Evolutionary conservation across 768 basidiomycete species (phyloP).

Genomic region (Psilocybe cubensis): DNA sequence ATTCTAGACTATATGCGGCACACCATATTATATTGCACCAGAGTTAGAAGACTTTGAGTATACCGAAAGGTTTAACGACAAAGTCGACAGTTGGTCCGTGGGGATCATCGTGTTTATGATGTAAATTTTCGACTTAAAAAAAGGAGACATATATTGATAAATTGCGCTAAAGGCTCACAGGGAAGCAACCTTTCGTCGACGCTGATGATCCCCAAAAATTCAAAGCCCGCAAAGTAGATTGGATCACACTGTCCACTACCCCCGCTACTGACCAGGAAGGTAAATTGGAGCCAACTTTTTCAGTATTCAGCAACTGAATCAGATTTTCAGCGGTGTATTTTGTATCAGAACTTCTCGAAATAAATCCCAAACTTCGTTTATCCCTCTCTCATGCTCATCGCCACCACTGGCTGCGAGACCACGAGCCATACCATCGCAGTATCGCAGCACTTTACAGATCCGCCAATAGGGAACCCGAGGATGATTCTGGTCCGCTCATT

Average conservation of each 20-base stretch:
- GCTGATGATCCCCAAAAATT: not conserved
- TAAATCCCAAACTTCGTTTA: not conserved
- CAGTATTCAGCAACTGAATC: not conserved
- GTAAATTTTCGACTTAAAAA: not conserved
- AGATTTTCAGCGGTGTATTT: not conserved
- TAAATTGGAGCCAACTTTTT: not conserved
- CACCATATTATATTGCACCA: not conserved
- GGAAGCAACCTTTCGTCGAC: not conserved
- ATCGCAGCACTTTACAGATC: not conserved
- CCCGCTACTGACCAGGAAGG: not conserved
- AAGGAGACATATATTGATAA: not conserved
- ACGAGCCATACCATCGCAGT: not conserved
- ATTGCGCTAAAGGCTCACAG: not conserved
- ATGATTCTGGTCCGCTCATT: too few species aligned
- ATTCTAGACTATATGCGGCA: not conserved
- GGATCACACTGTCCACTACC: not conserved
- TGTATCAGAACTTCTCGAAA: not conserved
- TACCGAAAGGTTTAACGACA: not conserved
- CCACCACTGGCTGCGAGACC: not conserved
- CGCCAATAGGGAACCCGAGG: too few species aligned
- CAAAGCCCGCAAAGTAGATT: not conserved
- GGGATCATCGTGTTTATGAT: not conserved
- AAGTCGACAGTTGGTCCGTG: constrained; percentile 2
- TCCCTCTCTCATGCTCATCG: not conserved
- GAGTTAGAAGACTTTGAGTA: not conserved